Conservation (phyloP, 371 early-diverging fungal genomes). For the Rhizopus arrhizus region DNA sequence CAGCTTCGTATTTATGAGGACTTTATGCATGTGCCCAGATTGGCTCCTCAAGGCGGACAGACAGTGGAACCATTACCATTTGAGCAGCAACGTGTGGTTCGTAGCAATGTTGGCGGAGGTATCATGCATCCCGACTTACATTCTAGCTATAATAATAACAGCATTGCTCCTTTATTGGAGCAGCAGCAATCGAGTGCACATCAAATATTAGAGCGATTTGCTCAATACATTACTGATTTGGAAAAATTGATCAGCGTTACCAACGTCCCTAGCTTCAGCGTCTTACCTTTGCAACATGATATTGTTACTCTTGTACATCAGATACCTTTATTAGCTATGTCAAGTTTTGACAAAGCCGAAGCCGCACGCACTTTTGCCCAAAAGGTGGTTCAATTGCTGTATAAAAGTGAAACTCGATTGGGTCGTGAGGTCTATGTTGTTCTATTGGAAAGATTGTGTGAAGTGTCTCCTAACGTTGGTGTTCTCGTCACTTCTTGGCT, state of each 20-base stretch:
- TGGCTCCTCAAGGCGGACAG: slow-evolving; percentile 27
- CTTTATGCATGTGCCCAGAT: slow-evolving; percentile 55
- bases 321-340: slow-evolving; percentile 65
- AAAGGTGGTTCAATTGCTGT: slow-evolving; percentile 82
- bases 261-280: slow-evolving; percentile 59
- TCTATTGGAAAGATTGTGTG: slow-evolving; percentile 80
- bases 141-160: slow-evolving; percentile 23
- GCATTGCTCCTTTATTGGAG: slow-evolving; percentile 2
- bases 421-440: slow-evolving; percentile 82
- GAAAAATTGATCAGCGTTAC: slow-evolving; percentile 69
- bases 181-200: slow-evolving; percentile 44
- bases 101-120: slow-evolving; percentile 28
- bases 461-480: slow-evolving; percentile 73
- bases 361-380: slow-evolving; percentile 81
- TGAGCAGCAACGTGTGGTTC: slow-evolving; percentile 21
- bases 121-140: slow-evolving; percentile 43
- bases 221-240: slow-evolving; percentile 71
- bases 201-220: slow-evolving; percentile 70
- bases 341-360: slow-evolving; percentile 77
- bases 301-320: slow-evolving; percentile 74
- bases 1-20: slow-evolving; percentile 85
- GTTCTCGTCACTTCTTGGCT: slow-evolving; percentile 90
- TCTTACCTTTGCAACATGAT: slow-evolving; percentile 79
- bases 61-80: slow-evolving; percentile 17
- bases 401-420: slow-evolving; percentile 73